phyloP scores from a whole-genome alignment of 208 protist species.

The Strigomonas oncopelti region DNA sequence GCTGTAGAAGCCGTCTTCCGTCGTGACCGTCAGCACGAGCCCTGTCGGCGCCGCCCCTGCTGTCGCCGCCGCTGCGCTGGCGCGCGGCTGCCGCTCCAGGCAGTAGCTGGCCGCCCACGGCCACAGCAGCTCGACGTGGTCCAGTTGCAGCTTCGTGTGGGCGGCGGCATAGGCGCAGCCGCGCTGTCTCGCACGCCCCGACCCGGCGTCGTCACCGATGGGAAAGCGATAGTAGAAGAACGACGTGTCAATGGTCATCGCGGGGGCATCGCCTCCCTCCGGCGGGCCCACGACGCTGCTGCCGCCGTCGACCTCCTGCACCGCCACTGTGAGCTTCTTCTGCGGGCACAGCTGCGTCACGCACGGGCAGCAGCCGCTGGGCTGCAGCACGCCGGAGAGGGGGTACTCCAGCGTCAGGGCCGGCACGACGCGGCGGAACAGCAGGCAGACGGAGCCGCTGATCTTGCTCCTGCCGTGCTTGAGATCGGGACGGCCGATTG shows the following conservation, averaged over 20 bases:
- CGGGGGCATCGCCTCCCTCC: background rate
- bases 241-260: background rate
- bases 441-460: background rate
- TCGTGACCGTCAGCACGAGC: background rate
- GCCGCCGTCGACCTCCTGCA: no score
- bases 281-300: no score
- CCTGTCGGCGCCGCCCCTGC: background rate
- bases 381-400: background rate
- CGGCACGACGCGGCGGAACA: background rate
- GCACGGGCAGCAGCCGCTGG: background rate
- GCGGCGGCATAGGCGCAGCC: background rate
- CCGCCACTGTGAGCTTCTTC: background rate
- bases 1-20: background rate
- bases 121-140: background rate
- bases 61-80: no score
- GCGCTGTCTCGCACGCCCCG: no score
- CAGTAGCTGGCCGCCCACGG: background rate
- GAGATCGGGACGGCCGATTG: no score
- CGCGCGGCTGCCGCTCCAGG: background rate
- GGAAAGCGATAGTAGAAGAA: background rate
- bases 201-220: background rate
- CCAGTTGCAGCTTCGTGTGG: background rate
- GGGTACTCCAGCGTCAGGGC: background rate
- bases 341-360: background rate
- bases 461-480: background rate